Base-by-base conservation (phyloP, 495 filamentous ascomycete species). In the Trichoderma parareesei region DNA sequence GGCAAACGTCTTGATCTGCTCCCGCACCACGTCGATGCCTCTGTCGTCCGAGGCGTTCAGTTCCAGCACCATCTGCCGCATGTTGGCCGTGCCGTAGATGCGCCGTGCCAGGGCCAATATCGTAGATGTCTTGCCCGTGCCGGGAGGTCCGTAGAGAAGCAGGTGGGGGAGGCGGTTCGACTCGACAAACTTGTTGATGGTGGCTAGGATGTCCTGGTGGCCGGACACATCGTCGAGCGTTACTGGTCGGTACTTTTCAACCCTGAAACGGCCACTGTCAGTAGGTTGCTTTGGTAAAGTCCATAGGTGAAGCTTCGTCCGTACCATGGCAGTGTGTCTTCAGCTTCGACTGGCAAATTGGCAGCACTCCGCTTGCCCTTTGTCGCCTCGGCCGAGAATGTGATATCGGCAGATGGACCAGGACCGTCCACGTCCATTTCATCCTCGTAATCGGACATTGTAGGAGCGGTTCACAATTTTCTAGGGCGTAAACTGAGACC, bases 1-100 rank as follows among this genome's bases (percentile, higher is more conserved):
- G 38, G 91, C 92, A 76, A 98, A 99, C 2, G 95, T 99, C 80
- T 97, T 98, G 80, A 99, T 98, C 75, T 98, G 95, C 75, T 99
- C 95, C 65, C 93, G 85, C 55, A 99, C 94, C 5, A 99, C 94
- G 67, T 99, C 95, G 76, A 99, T 99, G 70, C 94, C 94, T 78
- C 94, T 83, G 71, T 98, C 94, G 71, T 98, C 94, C 66, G 90
- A 95, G 42, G 94, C 94, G 75, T 98, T 98, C 64, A 98, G 84
- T 73, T 98, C 94, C 6, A 98, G 82, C 59, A 98, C 95, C 90
- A 98, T 97, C 73, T 98, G 94, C 35, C 93, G 86, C 87, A 98
- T 88, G 74, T 97, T 98, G 65, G 89, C 89, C 64, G 77, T 76
- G 44, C 94, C 94, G 69, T 98, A 99, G 73, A 99, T 99, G 65